A percentile compares a stretch with the other conserved stretches of the same genome.
Evolutionary conservation across 495 filamentous ascomycete species (phyloP).

Genomic region (Astrothelium subdiscretum): DNA sequence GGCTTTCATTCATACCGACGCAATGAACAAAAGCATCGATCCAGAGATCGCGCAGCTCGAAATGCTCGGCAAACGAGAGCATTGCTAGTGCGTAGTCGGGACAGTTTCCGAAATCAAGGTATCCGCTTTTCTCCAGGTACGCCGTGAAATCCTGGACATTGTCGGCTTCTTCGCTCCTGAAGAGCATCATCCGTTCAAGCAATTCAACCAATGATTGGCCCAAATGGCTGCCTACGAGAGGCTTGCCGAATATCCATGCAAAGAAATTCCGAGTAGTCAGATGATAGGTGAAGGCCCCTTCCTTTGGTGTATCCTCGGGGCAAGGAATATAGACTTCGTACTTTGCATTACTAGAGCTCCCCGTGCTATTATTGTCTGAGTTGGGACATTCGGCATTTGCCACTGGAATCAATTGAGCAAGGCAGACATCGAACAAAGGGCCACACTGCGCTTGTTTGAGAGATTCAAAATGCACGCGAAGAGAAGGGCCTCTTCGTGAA

Average conservation of each 20-base stretch:
- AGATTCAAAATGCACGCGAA: conserved; percentile 41
- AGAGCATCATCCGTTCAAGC: conserved; percentile 43
- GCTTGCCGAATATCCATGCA: conserved; percentile 48
- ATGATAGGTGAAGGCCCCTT: conserved; percentile 44
- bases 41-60: conserved; percentile 44
- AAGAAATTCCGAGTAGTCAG: conserved; percentile 58
- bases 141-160: conserved; percentile 41
- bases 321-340: conserved; percentile 54
- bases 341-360: conserved; percentile 7
- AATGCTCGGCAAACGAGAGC: conserved; percentile 50
- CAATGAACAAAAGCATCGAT: conserved; percentile 56
- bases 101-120: conserved; percentile 46
- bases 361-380: too few species aligned
- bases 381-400: conserved; percentile 6
- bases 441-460: conserved; percentile 40
- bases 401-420: conserved; percentile 22
- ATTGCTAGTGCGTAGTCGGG: conserved; percentile 48
- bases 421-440: conserved; percentile 39
- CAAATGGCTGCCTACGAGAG: conserved; percentile 48
- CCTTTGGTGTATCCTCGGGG: conserved; percentile 36
- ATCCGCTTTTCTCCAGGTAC: conserved; percentile 50
- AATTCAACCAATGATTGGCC: conserved; percentile 46
- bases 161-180: conserved; percentile 33
- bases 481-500: conserved; percentile 48
- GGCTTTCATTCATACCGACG: conserved; percentile 49